phyloP scores from a whole-genome alignment of 495 filamentous ascomycete species.

The Emericellopsis terricola region DNA sequence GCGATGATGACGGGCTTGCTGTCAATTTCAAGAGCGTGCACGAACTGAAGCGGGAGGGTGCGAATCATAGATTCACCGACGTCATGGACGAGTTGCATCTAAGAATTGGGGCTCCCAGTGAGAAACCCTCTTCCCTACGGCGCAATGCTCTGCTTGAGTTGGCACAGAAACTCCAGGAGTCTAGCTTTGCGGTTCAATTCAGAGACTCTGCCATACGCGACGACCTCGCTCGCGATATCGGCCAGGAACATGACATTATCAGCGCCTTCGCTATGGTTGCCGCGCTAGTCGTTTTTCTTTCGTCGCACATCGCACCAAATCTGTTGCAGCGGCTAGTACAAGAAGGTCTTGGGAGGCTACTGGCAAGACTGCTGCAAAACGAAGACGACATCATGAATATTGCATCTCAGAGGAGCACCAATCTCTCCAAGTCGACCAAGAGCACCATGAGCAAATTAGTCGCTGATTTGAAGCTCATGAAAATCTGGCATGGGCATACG shows the following conservation, averaged over 20 bases:
- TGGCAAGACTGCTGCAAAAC: slow-evolving; percentile 33
- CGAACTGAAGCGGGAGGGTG: slow-evolving; percentile 73
- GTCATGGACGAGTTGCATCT: slow-evolving; percentile 72
- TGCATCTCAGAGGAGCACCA: slow-evolving; percentile 44
- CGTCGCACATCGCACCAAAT: slow-evolving; percentile 28
- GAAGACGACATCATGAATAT: slow-evolving; percentile 32
- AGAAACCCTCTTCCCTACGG: slow-evolving; percentile 27
- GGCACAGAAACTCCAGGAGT: slow-evolving; percentile 50
- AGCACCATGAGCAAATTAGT: slow-evolving; percentile 30
- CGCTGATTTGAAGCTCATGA: slow-evolving; percentile 28
- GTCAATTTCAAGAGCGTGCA: slow-evolving; percentile 65
- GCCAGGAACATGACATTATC: slow-evolving; percentile 33
- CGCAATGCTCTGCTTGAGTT: slow-evolving; percentile 44
- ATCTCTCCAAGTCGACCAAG: slow-evolving; percentile 47
- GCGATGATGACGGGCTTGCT: slow-evolving; percentile 33
- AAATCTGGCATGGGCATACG: slow-evolving; percentile 35
- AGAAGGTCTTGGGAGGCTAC: slow-evolving; percentile 27
- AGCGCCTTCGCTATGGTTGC: slow-evolving; percentile 39
- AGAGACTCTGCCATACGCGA: slow-evolving; percentile 55
- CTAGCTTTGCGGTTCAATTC: slow-evolving; percentile 49
- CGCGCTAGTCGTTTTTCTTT: slow-evolving; percentile 35
- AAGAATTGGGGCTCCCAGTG: slow-evolving; percentile 45
- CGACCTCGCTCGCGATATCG: slow-evolving; percentile 39
- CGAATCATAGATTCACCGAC: slow-evolving; percentile 63
- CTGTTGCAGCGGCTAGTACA: slow-evolving; percentile 29